A percentile compares a stretch with the other conserved stretches of the same genome.
Evolutionary conservation across 805 yeast genomes (phyloP).

Genomic region (Pichia phayaonensis): DNA sequence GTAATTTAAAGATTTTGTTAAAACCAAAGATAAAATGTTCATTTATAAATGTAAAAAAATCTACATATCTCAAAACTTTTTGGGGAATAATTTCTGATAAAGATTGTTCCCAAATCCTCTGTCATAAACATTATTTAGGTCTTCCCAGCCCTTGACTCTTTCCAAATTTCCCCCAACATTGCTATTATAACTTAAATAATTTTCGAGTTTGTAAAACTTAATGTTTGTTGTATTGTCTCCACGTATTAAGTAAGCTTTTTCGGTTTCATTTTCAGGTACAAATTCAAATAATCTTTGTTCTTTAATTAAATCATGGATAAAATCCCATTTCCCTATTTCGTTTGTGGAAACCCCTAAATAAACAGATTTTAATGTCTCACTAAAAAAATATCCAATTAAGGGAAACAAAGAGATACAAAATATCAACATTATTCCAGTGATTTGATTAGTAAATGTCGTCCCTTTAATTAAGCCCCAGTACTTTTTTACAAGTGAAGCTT

Average conservation of each 20-base stretch:
- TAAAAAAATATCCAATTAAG: conserved; percentile 32
- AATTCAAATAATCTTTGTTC: conserved; percentile 25
- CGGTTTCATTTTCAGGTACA: not conserved
- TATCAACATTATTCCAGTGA: conserved; percentile 36
- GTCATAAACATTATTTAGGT: conserved; percentile 41
- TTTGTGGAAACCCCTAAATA: conserved; percentile 53
- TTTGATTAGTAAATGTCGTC: conserved; percentile 29
- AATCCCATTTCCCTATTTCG: conserved; percentile 48
- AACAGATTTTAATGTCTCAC: conserved; percentile 37
- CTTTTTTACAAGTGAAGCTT: conserved; percentile 10
- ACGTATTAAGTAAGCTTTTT: not conserved
- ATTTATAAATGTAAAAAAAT: not conserved
- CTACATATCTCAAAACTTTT: not conserved
- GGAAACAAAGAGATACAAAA: conserved; percentile 33
- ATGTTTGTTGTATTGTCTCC: not conserved
- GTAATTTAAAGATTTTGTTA: not conserved
- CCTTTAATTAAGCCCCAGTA: conserved; percentile 22
- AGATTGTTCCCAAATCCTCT: conserved; percentile 39
- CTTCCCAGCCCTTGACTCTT: conserved; percentile 21
- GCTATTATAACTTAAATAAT: conserved; percentile 1
- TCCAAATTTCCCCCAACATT: conserved; percentile 1
- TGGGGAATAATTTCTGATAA: conserved; percentile 27
- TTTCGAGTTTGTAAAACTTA: not conserved
- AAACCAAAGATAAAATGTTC: not conserved
- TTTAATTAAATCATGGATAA: conserved; percentile 33